Evolutionary conservation across 768 basidiomycete genomes (phyloP).

Genomic region (Kwoniella sp.): DNA sequence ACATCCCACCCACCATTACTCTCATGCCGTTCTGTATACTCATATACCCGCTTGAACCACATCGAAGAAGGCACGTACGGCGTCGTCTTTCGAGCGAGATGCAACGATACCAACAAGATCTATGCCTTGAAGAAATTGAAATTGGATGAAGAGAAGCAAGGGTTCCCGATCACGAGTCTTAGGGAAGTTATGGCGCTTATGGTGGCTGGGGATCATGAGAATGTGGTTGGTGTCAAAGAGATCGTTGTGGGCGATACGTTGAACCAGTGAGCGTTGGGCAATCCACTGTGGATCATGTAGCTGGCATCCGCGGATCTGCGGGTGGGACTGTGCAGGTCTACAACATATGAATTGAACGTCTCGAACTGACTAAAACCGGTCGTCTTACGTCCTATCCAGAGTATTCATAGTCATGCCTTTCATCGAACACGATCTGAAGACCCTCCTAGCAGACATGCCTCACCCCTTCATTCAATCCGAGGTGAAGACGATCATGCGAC

Average conservation of each 20-base stretch:
- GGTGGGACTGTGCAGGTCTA: too few relatives aligned
- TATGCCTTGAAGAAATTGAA: conserved; percentile 98
- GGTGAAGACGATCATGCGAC: conserved; percentile 94
- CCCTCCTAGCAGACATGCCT: conserved; percentile 90
- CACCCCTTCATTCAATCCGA: conserved; percentile 95
- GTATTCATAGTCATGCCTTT: conserved; percentile 99
- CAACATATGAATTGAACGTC: too few relatives aligned
- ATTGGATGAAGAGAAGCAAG: conserved; percentile 97
- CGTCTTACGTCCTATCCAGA: conserved; percentile 58
- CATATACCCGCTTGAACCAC: conserved; percentile 90
- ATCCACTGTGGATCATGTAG: too few relatives aligned
- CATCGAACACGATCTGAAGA: conserved; percentile 98
- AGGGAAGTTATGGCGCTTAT: conserved; percentile 96
- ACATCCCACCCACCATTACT: conserved; percentile 74
- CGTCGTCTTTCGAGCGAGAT: conserved; percentile 91
- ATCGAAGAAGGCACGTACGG: conserved; percentile 99
- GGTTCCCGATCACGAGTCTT: conserved; percentile 95
- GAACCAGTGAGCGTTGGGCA: conserved; percentile 78
- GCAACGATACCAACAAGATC: conserved; percentile 91
- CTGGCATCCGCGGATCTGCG: too few relatives aligned
- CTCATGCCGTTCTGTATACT: conserved; percentile 89
- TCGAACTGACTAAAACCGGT: not conserved
- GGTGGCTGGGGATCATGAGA: conserved; percentile 81
- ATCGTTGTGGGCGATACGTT: conserved; percentile 98
- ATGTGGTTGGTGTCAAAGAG: conserved; percentile 95